A percentile compares a stretch with the other conserved stretches of the same genome.
Conservation (phyloP, 2,329 filamentous ascomycete species). For the Penicillium sp. region DNA sequence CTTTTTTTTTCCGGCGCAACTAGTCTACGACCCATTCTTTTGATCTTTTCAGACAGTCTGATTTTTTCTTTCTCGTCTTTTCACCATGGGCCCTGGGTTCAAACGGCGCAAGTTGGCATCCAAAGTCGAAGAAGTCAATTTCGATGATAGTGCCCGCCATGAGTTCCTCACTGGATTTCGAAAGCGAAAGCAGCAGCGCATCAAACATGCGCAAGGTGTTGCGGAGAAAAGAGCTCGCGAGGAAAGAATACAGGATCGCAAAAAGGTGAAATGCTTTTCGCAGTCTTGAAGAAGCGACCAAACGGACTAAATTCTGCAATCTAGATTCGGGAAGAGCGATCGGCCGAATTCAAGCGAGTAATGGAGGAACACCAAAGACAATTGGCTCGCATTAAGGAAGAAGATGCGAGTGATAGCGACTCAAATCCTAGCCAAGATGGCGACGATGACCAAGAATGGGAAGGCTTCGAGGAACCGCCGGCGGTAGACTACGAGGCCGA, state of each 20-base stretch:
- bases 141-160: conserved; percentile 70
- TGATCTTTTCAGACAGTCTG: too few species aligned
- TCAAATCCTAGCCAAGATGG: conserved; percentile 27
- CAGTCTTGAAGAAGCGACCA: not conserved
- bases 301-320: conserved; percentile 7
- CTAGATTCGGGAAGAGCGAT: conserved; percentile 77
- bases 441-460: conserved; percentile 53
- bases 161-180: conserved; percentile 95
- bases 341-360: conserved; percentile 73
- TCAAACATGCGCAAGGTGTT: conserved; percentile 77
- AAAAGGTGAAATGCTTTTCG: conserved; percentile 56
- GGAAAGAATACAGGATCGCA: conserved; percentile 67
- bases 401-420: conserved; percentile 17
- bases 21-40: too few species aligned
- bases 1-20: conserved; percentile 16
- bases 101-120: conserved; percentile 59
- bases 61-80: not conserved
- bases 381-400: conserved; percentile 56
- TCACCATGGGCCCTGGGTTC: conserved; percentile 50
- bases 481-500: conserved; percentile 76
- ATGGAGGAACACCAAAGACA: conserved; percentile 68
- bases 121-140: conserved; percentile 71
- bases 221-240: conserved; percentile 70
- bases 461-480: conserved; percentile 53
- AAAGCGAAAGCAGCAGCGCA: conserved; percentile 83